Percentiles rank a stretch among this genome's conserved stretches.
These are phyloP conservation scores for Candida arabinofermentans DNA, from an alignment of 805 yeast species.

Conservation along the genomic window DNA sequence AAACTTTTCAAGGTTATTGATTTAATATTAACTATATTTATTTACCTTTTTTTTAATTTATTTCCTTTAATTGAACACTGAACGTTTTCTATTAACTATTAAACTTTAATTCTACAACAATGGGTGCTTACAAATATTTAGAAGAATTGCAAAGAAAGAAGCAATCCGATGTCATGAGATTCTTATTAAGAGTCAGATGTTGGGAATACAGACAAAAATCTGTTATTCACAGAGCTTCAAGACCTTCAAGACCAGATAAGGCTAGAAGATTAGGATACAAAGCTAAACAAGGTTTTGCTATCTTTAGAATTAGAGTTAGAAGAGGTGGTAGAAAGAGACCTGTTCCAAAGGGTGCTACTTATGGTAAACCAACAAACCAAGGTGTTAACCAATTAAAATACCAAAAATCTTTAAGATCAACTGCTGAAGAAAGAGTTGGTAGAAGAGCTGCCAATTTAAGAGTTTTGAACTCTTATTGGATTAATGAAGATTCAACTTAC, in stretches of 20 bases:
- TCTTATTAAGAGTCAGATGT: constrained; percentile 99
- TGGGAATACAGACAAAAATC: constrained; percentile 99
- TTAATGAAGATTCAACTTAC: constrained; percentile 99
- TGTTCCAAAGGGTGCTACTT: constrained; percentile 99
- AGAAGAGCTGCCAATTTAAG: constrained; percentile 98
- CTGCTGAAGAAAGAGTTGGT: constrained; percentile 99
- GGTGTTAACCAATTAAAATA: constrained; percentile 99
- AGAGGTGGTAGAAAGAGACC: constrained; percentile 99
- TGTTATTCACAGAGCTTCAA: constrained; percentile 97
- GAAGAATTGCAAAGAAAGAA: constrained; percentile 99
- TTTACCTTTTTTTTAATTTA: no score
- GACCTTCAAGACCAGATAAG: constrained; percentile 99
- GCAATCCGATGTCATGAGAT: constrained; percentile 99
- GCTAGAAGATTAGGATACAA: constrained; percentile 99
- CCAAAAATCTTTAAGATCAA: constrained; percentile 97
- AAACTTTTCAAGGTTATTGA: no score
- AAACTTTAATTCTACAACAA: constrained; percentile 30
- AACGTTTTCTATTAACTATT: not conserved
- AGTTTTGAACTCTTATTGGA: constrained; percentile 99
- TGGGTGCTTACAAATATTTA: constrained; percentile 99
- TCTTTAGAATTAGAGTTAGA: constrained; percentile 98
- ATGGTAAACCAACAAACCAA: constrained; percentile 99
- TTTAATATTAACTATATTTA: no score
- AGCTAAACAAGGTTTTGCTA: constrained; percentile 99
- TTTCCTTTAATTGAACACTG: not conserved